These are phyloP conservation scores for Conidiobolus incongruus DNA, from an alignment of 371 early-diverging fungal genomes.

Conservation along the genomic window DNA sequence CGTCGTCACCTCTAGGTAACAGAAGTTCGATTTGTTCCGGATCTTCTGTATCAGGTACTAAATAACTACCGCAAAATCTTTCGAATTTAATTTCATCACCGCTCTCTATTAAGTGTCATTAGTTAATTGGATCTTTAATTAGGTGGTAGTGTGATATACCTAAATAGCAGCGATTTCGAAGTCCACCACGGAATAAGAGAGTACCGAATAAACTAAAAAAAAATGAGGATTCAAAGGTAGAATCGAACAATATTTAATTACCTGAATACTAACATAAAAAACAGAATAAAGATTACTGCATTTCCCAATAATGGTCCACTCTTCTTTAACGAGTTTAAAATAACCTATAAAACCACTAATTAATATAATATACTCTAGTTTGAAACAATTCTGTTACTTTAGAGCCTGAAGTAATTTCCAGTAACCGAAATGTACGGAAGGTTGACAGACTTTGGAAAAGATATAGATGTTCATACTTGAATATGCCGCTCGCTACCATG, in stretches of 20 bases:
- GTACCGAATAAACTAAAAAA: constrained; percentile 3
- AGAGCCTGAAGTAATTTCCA: constrained; percentile 2
- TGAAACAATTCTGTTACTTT: neutral
- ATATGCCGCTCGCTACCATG: neutral
- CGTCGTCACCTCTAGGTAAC: too few species aligned
- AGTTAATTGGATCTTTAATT: too few species aligned
- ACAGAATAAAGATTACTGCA: neutral
- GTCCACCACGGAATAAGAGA: neutral
- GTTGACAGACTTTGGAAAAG: neutral
- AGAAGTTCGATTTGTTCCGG: too few species aligned
- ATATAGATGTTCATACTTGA: neutral
- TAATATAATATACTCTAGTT: too few species aligned
- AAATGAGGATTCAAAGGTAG: neutral
- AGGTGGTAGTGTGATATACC: too few species aligned
- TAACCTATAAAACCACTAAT: neutral
- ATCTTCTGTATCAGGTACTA: too few species aligned
- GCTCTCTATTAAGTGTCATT: too few species aligned
- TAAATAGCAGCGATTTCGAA: too few species aligned
- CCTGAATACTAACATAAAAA: constrained; percentile 3
- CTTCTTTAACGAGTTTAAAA: constrained; percentile 1
- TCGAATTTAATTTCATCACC: too few species aligned
- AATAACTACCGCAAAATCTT: too few species aligned
- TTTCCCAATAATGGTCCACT: neutral
- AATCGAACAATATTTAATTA: neutral
- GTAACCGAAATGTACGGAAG: constrained; percentile 1